These are phyloP conservation scores for Ustilago cynodontis DNA, from an alignment of 1,284 basidiomycete species.

Conservation along the genomic window DNA sequence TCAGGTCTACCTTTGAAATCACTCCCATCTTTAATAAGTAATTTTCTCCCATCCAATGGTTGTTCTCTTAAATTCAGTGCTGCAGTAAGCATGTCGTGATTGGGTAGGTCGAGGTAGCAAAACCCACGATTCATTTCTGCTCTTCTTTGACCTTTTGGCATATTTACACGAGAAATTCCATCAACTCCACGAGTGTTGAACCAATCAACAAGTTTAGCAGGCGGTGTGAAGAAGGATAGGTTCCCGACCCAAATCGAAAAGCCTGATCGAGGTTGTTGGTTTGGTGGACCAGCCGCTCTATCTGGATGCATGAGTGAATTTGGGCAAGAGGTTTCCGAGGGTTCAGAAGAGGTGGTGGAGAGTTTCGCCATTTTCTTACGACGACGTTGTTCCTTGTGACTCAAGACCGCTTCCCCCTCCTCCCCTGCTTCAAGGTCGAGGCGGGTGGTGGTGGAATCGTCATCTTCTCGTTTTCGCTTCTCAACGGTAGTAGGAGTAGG, in stretches of 20 bases:
- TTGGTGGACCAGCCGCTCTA: slow-evolving; percentile 13
- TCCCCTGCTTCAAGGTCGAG: slow-evolving; percentile 68
- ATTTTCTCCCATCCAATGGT: slow-evolving; percentile 83
- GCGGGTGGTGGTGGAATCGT: slow-evolving; percentile 79
- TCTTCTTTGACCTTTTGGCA: slow-evolving; percentile 72
- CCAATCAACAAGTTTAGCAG: slow-evolving; percentile 57
- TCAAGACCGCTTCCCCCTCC: slow-evolving; percentile 53
- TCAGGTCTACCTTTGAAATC: slow-evolving; percentile 70
- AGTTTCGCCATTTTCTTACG: slow-evolving; percentile 46
- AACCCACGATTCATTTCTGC: slow-evolving; percentile 78
- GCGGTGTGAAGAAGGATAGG: slow-evolving; percentile 60
- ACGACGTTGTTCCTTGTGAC: slow-evolving; percentile 66
- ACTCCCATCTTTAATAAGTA: slow-evolving; percentile 91
- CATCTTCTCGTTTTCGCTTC: slow-evolving; percentile 73
- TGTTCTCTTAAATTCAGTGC: slow-evolving; percentile 86
- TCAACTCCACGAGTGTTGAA: slow-evolving; percentile 58
- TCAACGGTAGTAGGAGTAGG: neutral
- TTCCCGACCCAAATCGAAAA: slow-evolving; percentile 76
- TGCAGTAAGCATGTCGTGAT: slow-evolving; percentile 78
- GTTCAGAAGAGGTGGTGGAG: slow-evolving; percentile 6
- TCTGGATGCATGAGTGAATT: slow-evolving; percentile 32
- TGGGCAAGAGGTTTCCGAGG: slow-evolving; percentile 25
- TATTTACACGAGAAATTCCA: slow-evolving; percentile 73
- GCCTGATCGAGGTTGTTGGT: slow-evolving; percentile 70
- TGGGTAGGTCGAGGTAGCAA: slow-evolving; percentile 93